phyloP scores from a whole-genome alignment of 2,329 filamentous ascomycete species.

The Exophiala dermatitidis region DNA sequence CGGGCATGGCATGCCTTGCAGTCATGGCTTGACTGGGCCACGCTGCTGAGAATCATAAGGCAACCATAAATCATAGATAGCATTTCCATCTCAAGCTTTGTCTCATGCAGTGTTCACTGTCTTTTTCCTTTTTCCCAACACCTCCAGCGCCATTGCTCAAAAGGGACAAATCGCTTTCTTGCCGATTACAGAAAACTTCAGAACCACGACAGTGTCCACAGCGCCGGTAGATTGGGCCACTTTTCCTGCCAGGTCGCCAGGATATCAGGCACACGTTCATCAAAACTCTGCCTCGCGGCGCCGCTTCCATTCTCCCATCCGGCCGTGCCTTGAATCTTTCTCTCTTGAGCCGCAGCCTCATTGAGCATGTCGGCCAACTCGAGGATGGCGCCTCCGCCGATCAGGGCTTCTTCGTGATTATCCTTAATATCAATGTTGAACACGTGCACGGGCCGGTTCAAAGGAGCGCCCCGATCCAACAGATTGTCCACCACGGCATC shows the following conservation, averaged over 20 bases:
- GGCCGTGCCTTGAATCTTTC: constrained; percentile 55
- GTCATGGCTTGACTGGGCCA: too few relatives aligned
- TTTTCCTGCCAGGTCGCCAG: constrained; percentile 88
- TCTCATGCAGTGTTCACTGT: not conserved
- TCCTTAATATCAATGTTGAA: constrained; percentile 99
- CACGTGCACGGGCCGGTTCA: constrained; percentile 91
- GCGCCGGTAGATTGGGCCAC: constrained; percentile 82
- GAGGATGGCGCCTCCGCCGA: constrained; percentile 84
- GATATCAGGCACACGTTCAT: constrained; percentile 88
- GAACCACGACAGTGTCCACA: constrained; percentile 96
- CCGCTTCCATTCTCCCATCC: constrained; percentile 65
- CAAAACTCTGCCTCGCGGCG: constrained; percentile 67
- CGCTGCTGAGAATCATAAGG: too few relatives aligned
- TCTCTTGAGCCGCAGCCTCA: constrained; percentile 68
- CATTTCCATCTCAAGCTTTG: not conserved
- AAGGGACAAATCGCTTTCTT: not conserved
- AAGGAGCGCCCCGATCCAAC: constrained; percentile 70
- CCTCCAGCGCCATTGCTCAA: constrained; percentile 21
- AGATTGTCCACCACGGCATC: constrained; percentile 95
- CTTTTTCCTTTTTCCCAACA: not conserved
- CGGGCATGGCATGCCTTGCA: too few relatives aligned
- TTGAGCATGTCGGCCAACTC: constrained; percentile 85
- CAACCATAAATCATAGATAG: too few relatives aligned
- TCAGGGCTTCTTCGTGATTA: constrained; percentile 90
- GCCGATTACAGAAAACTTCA: constrained; percentile 37